Evolutionary conservation across 768 basidiomycete species (phyloP).

Genomic region (Lentinula raphanica): DNA sequence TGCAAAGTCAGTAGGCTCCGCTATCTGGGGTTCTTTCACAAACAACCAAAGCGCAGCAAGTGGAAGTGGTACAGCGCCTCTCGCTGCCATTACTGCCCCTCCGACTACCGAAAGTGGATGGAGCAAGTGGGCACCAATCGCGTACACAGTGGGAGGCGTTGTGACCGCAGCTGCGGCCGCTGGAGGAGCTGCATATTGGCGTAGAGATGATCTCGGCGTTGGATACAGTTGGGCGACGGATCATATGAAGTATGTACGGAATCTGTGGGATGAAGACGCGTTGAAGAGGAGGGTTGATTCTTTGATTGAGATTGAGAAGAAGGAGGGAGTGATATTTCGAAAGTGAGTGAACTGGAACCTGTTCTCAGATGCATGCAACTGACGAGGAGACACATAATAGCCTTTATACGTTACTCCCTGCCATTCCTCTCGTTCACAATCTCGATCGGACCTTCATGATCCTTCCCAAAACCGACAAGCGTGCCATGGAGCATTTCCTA

Average conservation of each 20-base stretch:
- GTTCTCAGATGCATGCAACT: background rate
- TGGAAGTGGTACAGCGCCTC: slow-evolving; percentile 8
- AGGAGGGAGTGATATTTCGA: slow-evolving; percentile 64
- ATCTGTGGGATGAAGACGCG: slow-evolving; percentile 72
- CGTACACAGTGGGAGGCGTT: slow-evolving; percentile 68
- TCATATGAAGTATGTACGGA: slow-evolving; percentile 86
- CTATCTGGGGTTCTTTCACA: slow-evolving; percentile 53
- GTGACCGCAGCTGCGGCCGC: slow-evolving; percentile 70
- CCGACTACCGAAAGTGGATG: slow-evolving; percentile 26
- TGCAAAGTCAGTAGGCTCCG: slow-evolving; percentile 60
- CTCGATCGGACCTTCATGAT: slow-evolving; percentile 71
- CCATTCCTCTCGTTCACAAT: slow-evolving; percentile 52
- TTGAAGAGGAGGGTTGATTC: slow-evolving; percentile 58
- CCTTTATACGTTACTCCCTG: slow-evolving; percentile 76
- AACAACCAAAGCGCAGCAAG: slow-evolving; percentile 15
- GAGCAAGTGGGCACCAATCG: slow-evolving; percentile 65
- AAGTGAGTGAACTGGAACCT: slow-evolving; percentile 43
- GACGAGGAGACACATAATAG: slow-evolving; percentile 31
- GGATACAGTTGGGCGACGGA: slow-evolving; percentile 76
- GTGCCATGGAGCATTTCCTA: slow-evolving; percentile 49
- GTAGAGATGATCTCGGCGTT: slow-evolving; percentile 65
- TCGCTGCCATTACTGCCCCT: slow-evolving; percentile 28
- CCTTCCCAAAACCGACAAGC: slow-evolving; percentile 53
- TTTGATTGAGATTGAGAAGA: slow-evolving; percentile 54
- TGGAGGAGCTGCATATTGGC: slow-evolving; percentile 79